A percentile compares a stretch with the other conserved stretches of the same genome.
Evolutionary conservation across 306 rosid genomes (phyloP).

Genomic region (Parietaria judaica): DNA sequence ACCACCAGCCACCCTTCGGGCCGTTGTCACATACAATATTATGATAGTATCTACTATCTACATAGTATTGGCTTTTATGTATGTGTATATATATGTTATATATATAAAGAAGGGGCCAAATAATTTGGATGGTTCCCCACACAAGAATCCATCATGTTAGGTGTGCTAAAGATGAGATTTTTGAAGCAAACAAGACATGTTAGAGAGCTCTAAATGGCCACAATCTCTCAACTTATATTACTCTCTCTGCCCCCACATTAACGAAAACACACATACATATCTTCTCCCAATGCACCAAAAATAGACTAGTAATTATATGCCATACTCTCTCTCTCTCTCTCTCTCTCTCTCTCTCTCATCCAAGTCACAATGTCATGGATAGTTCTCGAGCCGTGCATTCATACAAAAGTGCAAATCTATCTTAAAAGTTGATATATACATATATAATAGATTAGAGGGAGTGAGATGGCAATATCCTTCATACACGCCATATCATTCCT

Average conservation of each 20-base stretch:
- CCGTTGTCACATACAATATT: too few species aligned
- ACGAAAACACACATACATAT: conserved; percentile 17
- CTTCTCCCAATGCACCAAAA: conserved; percentile 41
- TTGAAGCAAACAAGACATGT: conserved; percentile 48
- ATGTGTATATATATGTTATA: too few species aligned
- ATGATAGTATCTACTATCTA: too few species aligned
- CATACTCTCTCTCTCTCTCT: conserved; percentile 22
- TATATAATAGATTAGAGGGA: conserved; percentile 19
- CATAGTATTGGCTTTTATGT: too few species aligned
- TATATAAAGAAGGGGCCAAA: conserved; percentile 5
- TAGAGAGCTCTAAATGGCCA: conserved; percentile 36
- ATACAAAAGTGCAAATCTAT: conserved; percentile 44
- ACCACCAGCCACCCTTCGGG: too few species aligned
- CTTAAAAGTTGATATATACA: conserved; percentile 32
- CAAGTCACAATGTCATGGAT: conserved; percentile 14
- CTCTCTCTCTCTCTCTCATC: too few species aligned
- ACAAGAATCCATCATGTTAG: conserved; percentile 24
- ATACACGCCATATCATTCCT: conserved; percentile 49
- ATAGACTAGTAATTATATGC: conserved; percentile 16
- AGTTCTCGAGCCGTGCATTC: conserved; percentile 53
- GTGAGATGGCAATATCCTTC: conserved; percentile 9
- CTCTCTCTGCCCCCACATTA: conserved; percentile 32
- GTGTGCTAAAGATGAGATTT: conserved; percentile 25
- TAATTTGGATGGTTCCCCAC: conserved; percentile 43
- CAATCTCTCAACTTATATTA: conserved; percentile 30